Conservation (phyloP, 106 monocot genomes). For the Acorus gramineus region DNA sequence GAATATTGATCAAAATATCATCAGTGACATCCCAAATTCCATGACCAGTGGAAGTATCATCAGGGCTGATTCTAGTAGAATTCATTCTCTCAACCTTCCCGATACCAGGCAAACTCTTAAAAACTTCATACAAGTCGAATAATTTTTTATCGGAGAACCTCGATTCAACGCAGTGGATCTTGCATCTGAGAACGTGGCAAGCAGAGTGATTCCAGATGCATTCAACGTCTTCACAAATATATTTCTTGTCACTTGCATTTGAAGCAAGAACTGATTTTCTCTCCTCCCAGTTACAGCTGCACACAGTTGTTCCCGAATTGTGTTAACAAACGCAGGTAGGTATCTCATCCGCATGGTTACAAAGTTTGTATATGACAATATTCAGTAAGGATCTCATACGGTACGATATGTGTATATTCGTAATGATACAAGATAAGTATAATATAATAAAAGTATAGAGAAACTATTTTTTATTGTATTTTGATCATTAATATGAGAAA, state of each 20-base stretch:
- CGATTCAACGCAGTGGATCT: conserved; percentile 25
- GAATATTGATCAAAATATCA: conserved; percentile 55
- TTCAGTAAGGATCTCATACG: too few relatives aligned
- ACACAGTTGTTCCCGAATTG: conserved; percentile 1
- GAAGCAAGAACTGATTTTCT: conserved; percentile 41
- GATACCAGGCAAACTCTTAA: conserved; percentile 61
- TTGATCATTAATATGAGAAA: too few relatives aligned
- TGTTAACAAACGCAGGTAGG: not conserved
- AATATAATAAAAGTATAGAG: too few relatives aligned
- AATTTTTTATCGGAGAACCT: conserved; percentile 14
- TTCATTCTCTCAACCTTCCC: conserved; percentile 25
- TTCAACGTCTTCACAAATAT: conserved; percentile 24
- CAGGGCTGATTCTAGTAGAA: conserved; percentile 45
- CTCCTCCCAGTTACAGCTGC: conserved; percentile 76
- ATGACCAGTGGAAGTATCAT: conserved; percentile 13
- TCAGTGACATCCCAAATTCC: conserved; percentile 83
- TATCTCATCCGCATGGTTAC: not conserved
- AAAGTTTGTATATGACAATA: too few relatives aligned
- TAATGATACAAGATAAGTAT: too few relatives aligned
- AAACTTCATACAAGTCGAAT: conserved; percentile 89
- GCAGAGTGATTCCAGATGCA: conserved; percentile 45
- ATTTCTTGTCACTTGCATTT: conserved; percentile 6
- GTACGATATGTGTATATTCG: too few relatives aligned
- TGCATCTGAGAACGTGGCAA: conserved; percentile 71
- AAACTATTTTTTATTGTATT: too few relatives aligned